A percentile compares a stretch with the other conserved stretches of the same genome.
Evolutionary conservation across 1,284 basidiomycete species (phyloP).

Genomic region (Microbotryum scabiosae): DNA sequence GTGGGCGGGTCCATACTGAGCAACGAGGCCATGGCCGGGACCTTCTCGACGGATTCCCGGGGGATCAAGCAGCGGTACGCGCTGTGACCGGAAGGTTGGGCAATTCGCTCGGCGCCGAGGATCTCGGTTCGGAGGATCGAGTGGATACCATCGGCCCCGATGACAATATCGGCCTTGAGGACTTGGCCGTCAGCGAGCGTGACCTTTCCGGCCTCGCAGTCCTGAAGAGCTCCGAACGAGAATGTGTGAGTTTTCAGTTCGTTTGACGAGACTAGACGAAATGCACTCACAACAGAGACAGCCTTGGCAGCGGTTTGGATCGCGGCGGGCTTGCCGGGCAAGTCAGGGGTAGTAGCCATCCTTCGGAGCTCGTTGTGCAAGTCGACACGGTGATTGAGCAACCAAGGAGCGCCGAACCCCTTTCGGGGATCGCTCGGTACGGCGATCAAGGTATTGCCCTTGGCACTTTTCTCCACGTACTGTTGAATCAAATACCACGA

Average conservation of each 20-base stretch:
- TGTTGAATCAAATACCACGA: background rate
- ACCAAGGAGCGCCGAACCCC: conserved; percentile 32
- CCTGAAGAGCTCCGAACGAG: conserved; percentile 7
- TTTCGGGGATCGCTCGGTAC: conserved; percentile 9
- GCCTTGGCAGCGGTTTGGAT: conserved; percentile 24
- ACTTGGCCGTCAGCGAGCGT: conserved; percentile 39
- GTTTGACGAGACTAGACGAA: too few relatives aligned
- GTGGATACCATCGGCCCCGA: conserved; percentile 41
- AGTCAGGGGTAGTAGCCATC: conserved; percentile 28
- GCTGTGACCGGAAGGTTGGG: conserved; percentile 33
- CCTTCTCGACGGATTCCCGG: background rate
- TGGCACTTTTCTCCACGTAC: conserved; percentile 16
- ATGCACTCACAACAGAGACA: conserved; percentile 10
- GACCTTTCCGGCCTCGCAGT: conserved; percentile 36
- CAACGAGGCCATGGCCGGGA: conserved; percentile 1
- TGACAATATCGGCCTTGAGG: conserved; percentile 38
- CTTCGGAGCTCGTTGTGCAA: conserved; percentile 35
- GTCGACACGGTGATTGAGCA: conserved; percentile 37
- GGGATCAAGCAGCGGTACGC: conserved; percentile 31
- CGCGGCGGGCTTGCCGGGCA: conserved; percentile 16
- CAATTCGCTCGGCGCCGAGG: conserved; percentile 25
- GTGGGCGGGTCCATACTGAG: background rate
- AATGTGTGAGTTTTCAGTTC: too few relatives aligned
- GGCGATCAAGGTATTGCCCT: conserved; percentile 10
- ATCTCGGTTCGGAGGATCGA: conserved; percentile 30